Evolutionary conservation across 2,329 filamentous ascomycete genomes (phyloP).

Genomic region (Acrodontium crateriforme): DNA sequence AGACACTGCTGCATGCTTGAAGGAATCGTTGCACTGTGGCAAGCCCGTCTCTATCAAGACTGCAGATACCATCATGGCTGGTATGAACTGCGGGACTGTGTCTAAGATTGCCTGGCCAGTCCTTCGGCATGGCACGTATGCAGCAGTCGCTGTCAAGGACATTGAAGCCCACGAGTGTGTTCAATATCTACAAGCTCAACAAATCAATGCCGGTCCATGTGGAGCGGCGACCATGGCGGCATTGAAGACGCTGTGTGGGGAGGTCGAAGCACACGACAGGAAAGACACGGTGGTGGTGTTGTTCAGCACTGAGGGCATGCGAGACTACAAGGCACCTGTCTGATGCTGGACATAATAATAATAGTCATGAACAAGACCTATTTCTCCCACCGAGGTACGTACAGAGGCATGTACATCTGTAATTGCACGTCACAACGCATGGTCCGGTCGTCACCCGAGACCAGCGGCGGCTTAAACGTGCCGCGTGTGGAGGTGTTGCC

Average conservation of each 20-base stretch:
- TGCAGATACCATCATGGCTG: slow-evolving; percentile 55
- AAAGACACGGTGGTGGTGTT: slow-evolving; percentile 47
- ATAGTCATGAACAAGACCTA: no score
- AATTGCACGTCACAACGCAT: no score
- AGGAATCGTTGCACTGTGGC: slow-evolving; percentile 38
- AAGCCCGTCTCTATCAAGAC: slow-evolving; percentile 39
- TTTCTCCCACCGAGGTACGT: no score
- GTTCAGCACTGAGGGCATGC: slow-evolving; percentile 50
- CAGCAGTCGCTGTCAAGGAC: slow-evolving; percentile 47
- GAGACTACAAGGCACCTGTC: slow-evolving; percentile 35
- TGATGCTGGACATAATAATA: no score
- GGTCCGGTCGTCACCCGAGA: no score
- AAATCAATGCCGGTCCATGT: slow-evolving; percentile 46
- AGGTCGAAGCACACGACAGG: slow-evolving; percentile 21
- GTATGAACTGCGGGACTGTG: slow-evolving; percentile 58
- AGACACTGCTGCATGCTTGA: slow-evolving; percentile 47
- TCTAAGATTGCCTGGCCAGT: slow-evolving; percentile 52
- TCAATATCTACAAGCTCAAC: slow-evolving; percentile 35
- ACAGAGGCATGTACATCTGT: no score
- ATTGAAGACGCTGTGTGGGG: slow-evolving; percentile 34
- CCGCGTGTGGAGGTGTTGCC: no score
- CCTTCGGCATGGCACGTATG: slow-evolving; percentile 45
- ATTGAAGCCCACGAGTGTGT: slow-evolving; percentile 47
- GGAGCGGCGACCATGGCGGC: slow-evolving; percentile 47
- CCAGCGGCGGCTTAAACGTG: no score